phyloP scores from a whole-genome alignment of 2,329 filamentous ascomycete species.

The Talaromyces sp. region DNA sequence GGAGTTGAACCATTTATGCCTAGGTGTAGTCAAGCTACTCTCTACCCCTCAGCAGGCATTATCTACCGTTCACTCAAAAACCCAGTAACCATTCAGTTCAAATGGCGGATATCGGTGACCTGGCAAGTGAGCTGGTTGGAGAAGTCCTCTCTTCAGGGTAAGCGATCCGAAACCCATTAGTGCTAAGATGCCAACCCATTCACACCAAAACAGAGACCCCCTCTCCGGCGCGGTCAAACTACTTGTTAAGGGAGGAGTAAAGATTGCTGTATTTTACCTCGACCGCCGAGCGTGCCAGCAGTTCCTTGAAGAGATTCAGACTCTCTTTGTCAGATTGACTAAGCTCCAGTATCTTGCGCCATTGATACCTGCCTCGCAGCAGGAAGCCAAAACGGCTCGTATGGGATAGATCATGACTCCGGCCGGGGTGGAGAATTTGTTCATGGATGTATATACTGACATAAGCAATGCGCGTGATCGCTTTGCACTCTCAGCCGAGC shows the following conservation, averaged over 20 bases:
- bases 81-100: neutral
- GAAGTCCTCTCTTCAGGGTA: neutral
- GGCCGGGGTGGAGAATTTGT: neutral
- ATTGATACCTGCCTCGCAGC: neutral
- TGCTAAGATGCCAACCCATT: neutral
- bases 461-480: neutral
- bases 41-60: neutral
- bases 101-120: neutral
- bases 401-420: neutral
- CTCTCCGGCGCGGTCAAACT: neutral
- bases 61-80: neutral
- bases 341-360: neutral
- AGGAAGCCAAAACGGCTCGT: neutral
- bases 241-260: neutral
- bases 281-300: neutral
- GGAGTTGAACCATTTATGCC: too few relatives aligned
- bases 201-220: neutral
- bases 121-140: neutral
- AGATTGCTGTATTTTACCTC: neutral
- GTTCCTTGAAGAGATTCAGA: neutral
- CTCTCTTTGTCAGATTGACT: neutral
- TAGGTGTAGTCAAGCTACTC: too few relatives aligned
- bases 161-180: neutral
- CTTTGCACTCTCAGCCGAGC: neutral
- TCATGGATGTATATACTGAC: neutral